These are phyloP conservation scores for Debaryomycetaceae sp. DNA, from an alignment of 1,139 yeast genomes.

Conservation along the genomic window DNA sequence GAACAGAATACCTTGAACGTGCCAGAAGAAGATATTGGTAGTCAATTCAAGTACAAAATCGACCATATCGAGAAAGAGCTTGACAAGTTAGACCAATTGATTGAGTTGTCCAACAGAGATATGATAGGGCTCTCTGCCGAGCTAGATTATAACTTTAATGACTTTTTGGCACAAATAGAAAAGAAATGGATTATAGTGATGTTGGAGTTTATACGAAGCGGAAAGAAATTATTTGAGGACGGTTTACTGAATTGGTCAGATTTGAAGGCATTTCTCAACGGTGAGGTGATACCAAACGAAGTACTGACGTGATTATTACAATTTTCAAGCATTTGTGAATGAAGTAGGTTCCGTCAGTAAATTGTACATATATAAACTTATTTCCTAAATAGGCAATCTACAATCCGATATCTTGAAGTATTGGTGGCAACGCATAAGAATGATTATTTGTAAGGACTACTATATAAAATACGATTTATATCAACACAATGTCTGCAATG, in stretches of 20 bases:
- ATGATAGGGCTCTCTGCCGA: conserved; percentile 33
- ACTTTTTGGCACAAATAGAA: conserved; percentile 33
- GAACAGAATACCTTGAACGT: background rate
- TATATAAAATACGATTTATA: too few relatives aligned
- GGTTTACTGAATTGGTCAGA: conserved; percentile 39
- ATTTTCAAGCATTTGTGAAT: background rate
- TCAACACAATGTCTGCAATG: conserved; percentile 21
- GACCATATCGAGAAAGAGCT: conserved; percentile 41
- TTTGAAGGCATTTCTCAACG: conserved; percentile 20
- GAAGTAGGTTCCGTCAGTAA: background rate
- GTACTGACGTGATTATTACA: background rate
- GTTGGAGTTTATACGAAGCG: conserved; percentile 35
- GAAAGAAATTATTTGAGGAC: conserved; percentile 36
- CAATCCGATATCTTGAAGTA: background rate
- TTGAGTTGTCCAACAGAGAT: conserved; percentile 36
- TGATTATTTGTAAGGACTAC: background rate
- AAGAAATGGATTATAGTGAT: conserved; percentile 40
- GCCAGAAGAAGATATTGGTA: conserved; percentile 5
- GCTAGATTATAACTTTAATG: conserved; percentile 28
- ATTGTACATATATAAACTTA: background rate
- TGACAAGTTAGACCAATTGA: conserved; percentile 40
- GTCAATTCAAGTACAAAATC: conserved; percentile 25
- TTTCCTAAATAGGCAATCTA: conserved; percentile 3
- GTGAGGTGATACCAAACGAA: background rate
- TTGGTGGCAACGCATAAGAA: background rate